Base-by-base conservation (phyloP, 352 stramenopile species). In the Blastocystis sp. region DNA sequence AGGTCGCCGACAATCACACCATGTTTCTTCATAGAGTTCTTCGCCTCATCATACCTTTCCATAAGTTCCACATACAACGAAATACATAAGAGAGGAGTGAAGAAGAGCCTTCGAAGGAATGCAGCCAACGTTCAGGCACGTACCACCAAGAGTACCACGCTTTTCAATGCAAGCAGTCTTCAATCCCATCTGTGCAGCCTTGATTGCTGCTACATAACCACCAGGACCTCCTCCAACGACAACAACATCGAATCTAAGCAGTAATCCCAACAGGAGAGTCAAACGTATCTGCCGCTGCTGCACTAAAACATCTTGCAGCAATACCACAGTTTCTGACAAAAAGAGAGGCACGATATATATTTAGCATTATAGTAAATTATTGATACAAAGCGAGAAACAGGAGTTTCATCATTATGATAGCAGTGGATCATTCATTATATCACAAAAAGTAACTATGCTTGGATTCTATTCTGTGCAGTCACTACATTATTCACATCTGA, bases 121-220 rank as follows among this genome's bases (percentile, higher is more conserved):
- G 93, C 97, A 99, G 53, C 97, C 97, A 5, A 99, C 96, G 91
- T 99, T 99, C 43, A 99, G 93, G 93, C 96, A 99, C 30, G 97
- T 99, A 85, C 95, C 96, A 69, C 96, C 97, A 53, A 99, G 92
- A 90, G 93, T 91, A 41, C 96, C 97, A 59, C 97, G 95, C 79
- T 95, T 97, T 93, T 99, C 97, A 6, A 99, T 92, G 90, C 96
- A 98, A 4, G 96, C 96, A 8, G 96, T 99, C 92, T 99, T 99
- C 24, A 99, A 92, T 9, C 97, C 97, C 13, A 99, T 91, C 92
- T 99, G 97, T 30, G 94, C 94, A 16, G 96, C 96, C 91, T 99
- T 99, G 92, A 99, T 99, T 76, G 97, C 97, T 56, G 96, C 96
- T 47, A 99, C 96, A 93, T 99, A 99, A 88, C 97, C 97, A 63